Evolutionary conservation across 2,329 filamentous ascomycete genomes (phyloP).

Genomic region (Lecanicillium sp.): DNA sequence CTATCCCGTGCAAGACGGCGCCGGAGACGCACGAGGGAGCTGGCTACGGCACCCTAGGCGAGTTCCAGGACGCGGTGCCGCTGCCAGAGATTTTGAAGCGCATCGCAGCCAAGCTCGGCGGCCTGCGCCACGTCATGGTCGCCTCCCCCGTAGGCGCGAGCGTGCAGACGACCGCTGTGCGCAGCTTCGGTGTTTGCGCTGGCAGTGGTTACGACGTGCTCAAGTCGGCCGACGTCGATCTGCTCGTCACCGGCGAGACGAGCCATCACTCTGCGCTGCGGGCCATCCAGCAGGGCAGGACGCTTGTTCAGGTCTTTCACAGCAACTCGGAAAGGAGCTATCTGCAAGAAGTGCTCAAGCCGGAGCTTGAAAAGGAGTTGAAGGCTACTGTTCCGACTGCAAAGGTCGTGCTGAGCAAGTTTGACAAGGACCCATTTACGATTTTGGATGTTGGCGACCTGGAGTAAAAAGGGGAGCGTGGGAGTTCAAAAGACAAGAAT

Average conservation of each 20-base stretch:
- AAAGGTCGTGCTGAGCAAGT: constrained; percentile 66
- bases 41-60: constrained; percentile 46
- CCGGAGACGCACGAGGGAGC: constrained; percentile 37
- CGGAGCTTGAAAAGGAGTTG: constrained; percentile 54
- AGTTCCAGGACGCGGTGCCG: constrained; percentile 28
- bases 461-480: constrained; percentile 11
- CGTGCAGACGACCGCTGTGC: constrained; percentile 37
- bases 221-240: constrained; percentile 60
- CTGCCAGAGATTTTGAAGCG: constrained; percentile 38
- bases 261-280: constrained; percentile 86
- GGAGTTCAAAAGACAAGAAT: not conserved
- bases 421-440: constrained; percentile 82
- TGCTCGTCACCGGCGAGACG: constrained; percentile 88
- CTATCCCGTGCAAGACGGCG: constrained; percentile 34
- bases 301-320: constrained; percentile 81
- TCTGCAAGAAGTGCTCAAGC: constrained; percentile 61
- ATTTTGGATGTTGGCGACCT: constrained; percentile 51
- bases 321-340: constrained; percentile 89
- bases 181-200: constrained; percentile 76
- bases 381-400: constrained; percentile 40
- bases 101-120: constrained; percentile 61
- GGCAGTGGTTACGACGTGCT: constrained; percentile 79
- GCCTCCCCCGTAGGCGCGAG: constrained; percentile 42
- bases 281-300: constrained; percentile 75
- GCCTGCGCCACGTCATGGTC: constrained; percentile 47